Conservation (phyloP, 2,329 filamentous ascomycete species). For the Raffaelea arxii region DNA sequence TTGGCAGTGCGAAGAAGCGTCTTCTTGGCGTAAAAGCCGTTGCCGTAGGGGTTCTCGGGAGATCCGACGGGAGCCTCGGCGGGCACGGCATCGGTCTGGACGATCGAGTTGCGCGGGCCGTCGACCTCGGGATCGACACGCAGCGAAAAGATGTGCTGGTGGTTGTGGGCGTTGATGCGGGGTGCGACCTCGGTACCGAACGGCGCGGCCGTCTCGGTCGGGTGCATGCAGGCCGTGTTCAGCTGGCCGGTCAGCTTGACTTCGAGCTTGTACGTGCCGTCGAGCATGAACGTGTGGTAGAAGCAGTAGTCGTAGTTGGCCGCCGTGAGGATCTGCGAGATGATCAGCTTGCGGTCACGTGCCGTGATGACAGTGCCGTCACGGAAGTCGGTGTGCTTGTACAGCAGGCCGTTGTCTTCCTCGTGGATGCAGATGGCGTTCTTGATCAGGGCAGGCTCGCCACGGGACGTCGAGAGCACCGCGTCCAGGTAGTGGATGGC, state of each 20-base stretch:
- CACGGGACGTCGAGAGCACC: conserved; percentile 68
- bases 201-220: conserved; percentile 69
- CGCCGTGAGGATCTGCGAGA: conserved; percentile 88
- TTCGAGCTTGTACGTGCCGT: conserved; percentile 84
- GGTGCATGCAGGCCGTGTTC: conserved; percentile 78
- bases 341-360: conserved; percentile 72
- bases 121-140: conserved; percentile 83
- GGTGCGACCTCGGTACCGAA: conserved; percentile 92
- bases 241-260: conserved; percentile 87
- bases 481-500: conserved; percentile 88
- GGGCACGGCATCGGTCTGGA: conserved; percentile 67
- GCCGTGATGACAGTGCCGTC: conserved; percentile 82
- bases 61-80: conserved; percentile 69
- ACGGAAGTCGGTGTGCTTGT: conserved; percentile 90
- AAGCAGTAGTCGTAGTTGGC: conserved; percentile 83
- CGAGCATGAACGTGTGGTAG: conserved; percentile 40
- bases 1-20: conserved; percentile 66
- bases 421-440: conserved; percentile 94
- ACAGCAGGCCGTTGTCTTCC: conserved; percentile 82
- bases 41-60: conserved; percentile 77
- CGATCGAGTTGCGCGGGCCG: conserved; percentile 65
- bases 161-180: conserved; percentile 88
- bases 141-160: conserved; percentile 89
- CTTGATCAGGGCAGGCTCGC: conserved; percentile 68
- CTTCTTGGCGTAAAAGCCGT: conserved; percentile 79